Conservation (phyloP, 371 early-diverging fungal genomes). For the Mortierella sp. region DNA sequence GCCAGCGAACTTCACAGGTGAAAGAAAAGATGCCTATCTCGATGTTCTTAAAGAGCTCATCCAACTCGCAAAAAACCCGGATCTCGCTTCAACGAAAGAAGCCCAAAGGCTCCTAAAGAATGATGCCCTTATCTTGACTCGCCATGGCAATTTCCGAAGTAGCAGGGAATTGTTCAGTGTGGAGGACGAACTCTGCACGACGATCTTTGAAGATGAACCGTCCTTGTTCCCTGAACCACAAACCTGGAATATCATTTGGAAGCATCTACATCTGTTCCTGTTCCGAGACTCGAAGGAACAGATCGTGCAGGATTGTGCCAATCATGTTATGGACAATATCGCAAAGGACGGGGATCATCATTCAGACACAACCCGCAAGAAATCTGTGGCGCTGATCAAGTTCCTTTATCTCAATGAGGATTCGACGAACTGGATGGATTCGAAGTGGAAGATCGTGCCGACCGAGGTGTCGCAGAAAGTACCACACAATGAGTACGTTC, state of each 20-base stretch:
- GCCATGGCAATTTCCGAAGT: conserved; percentile 1
- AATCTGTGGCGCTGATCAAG: conserved; percentile 2
- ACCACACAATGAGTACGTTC: conserved; percentile 1
- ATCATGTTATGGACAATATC: conserved; percentile 4
- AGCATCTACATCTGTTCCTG: not conserved
- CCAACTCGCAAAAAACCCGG: not conserved
- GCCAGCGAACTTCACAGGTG: not conserved
- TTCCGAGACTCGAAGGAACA: not conserved
- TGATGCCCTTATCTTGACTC: conserved; percentile 1
- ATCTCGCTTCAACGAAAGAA: not conserved
- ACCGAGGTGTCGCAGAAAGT: not conserved
- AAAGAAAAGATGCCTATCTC: not conserved
- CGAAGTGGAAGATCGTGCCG: conserved; percentile 31
- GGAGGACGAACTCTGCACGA: not conserved
- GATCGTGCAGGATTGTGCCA: conserved; percentile 20
- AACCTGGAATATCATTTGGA: not conserved
- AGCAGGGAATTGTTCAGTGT: not conserved
- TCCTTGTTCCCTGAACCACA: conserved; percentile 1
- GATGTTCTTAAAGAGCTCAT: not conserved
- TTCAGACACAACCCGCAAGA: not conserved
- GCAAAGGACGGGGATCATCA: too few species aligned
- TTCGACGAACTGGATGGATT: conserved; percentile 15
- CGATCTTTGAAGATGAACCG: not conserved
- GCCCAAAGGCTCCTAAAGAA: not conserved
- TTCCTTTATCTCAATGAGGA: conserved; percentile 9